Base-by-base conservation (phyloP, 2,329 filamentous ascomycete species). In the Rutstroemia sp. region DNA sequence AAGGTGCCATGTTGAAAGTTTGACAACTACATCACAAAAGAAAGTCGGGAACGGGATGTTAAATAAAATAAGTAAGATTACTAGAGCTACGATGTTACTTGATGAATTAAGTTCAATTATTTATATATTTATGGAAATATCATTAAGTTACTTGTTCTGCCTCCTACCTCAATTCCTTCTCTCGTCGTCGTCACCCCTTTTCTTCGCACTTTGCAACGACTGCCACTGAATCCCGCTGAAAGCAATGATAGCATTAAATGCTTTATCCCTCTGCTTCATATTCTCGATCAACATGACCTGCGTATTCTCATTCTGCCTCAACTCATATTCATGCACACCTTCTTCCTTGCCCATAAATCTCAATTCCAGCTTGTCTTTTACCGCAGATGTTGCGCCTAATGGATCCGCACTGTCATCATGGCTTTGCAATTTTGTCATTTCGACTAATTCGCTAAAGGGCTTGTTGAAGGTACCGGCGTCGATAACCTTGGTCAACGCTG, bases 171-270 rank as follows among this genome's bases (percentile, higher is more conserved):
- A 10, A 30, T 10, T 30, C 10, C 10, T 30, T 10, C 10, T 9
- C 27, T 30, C 10, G 8, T 30, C 10, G 2, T 30, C 27, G 27
- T 30, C 27, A 3, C 27, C 27, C 10, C 8, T 30, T 10, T 30
- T 30, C 10, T 30, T 30, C 8, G 27, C 27, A 30, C 27, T 48
- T 48, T 70, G 69, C 34, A 72, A 50, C 44, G 64, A 60, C 57
- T 72, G 69, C 65, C 69, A 72, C 30, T 62, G 59, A 21, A 71
- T 23, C 1, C 65, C 65, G n/a, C 67, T 70, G 49, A 72, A 71
- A 0, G 65, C 71, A 47, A 72, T 61, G 6, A 72, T 64, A 19
- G 64, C 61, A 59, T 72, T 72, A 48, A 72, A 72, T 4, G 67
- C 69, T 47, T 69, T 68, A 51, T 72, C 68, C 23, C 70, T 60